Percentiles rank a stretch among this genome's conserved stretches.
phyloP scores from a whole-genome alignment of 2,329 filamentous ascomycete genomes.

The Diplodia intermedia region DNA sequence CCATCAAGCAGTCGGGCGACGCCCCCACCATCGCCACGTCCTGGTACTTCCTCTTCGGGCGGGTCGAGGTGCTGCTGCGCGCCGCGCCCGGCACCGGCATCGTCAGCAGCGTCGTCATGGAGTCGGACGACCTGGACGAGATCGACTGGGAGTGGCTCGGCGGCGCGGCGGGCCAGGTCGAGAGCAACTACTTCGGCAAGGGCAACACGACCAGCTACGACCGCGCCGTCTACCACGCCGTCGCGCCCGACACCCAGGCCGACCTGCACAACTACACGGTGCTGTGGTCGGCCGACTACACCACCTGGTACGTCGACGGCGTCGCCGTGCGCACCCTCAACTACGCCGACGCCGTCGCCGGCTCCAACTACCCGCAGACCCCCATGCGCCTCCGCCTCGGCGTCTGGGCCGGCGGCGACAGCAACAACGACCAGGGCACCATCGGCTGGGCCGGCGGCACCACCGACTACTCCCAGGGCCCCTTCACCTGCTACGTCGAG shows the following conservation, averaged over 20 bases:
- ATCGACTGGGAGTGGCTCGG: slow-evolving; percentile 81
- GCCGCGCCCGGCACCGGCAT: slow-evolving; percentile 74
- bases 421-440: slow-evolving; percentile 57
- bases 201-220: slow-evolving; percentile 69
- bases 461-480: slow-evolving; percentile 49
- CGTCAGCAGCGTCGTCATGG: slow-evolving; percentile 76
- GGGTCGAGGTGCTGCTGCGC: slow-evolving; percentile 74
- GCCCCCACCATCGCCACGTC: slow-evolving; percentile 70
- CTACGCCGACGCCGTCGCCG: slow-evolving; percentile 59
- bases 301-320: slow-evolving; percentile 73
- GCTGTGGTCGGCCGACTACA: slow-evolving; percentile 67
- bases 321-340: slow-evolving; percentile 64
- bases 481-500: slow-evolving; percentile 56
- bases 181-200: slow-evolving; percentile 77
- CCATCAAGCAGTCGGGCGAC: slow-evolving; percentile 49
- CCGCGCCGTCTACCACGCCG: slow-evolving; percentile 65
- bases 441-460: slow-evolving; percentile 68
- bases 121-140: slow-evolving; percentile 81
- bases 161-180: slow-evolving; percentile 64
- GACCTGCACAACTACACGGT: slow-evolving; percentile 69
- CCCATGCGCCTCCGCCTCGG: slow-evolving; percentile 63
- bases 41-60: slow-evolving; percentile 84
- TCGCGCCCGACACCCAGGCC: slow-evolving; percentile 55
- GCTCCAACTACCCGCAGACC: slow-evolving; percentile 71
- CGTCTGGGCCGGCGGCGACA: slow-evolving; percentile 51